Base-by-base conservation (phyloP, 352 stramenopile species). In the Phytophthora nicotianae region DNA sequence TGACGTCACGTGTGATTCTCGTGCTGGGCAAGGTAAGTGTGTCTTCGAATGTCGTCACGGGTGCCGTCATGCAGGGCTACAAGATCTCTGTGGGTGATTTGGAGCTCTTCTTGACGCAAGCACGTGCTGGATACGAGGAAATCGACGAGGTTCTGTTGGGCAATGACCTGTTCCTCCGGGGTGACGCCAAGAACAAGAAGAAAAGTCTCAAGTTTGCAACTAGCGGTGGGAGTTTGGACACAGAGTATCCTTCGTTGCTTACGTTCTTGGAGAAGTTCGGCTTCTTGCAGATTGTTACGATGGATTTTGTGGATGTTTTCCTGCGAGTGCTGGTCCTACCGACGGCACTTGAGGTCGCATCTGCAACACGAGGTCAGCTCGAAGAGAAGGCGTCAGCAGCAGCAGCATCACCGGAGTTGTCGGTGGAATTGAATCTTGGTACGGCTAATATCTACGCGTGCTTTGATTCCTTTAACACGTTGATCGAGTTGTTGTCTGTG, bases 401-500 rank as follows among this genome's bases (percentile, higher is more conserved):
- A 2, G 77, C 78, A n/a, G 46, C 70, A 2, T 82, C 83, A 13
- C 86, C 84, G 6, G 84, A 96, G 60, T 32, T 96, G 38, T 89
- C 86, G 3, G 72, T 94, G 42, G 88, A 96, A 55, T 61, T 96
- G 41, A 95, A 80, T 42, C 49, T 96, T 19, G 88, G 88, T 5
- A 95, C 86, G 14, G 83, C 86, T 9, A 93, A 94, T 70, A 88
- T 96, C 62, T 95, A 96, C 58, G 85, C 85, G 14, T 96, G 88
- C 29, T 96, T 94, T 65, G 88, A 96, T 70, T 96, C 88, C 26
- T 96, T 94, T 66, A 92, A 91, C 59, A 93, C 85, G 7, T 67
- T 96, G 37, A 75, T 93, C 17, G 82, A 94, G 56, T 52, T 95
- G 13, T 53, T 89, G 3, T 86, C 74, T 8, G 81, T 67, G 16